Evolutionary conservation across 1,139 yeast genomes (phyloP), one percentile per base, ranked within the genome.

Genomic region (Yamadazyma oceani): DNA sequence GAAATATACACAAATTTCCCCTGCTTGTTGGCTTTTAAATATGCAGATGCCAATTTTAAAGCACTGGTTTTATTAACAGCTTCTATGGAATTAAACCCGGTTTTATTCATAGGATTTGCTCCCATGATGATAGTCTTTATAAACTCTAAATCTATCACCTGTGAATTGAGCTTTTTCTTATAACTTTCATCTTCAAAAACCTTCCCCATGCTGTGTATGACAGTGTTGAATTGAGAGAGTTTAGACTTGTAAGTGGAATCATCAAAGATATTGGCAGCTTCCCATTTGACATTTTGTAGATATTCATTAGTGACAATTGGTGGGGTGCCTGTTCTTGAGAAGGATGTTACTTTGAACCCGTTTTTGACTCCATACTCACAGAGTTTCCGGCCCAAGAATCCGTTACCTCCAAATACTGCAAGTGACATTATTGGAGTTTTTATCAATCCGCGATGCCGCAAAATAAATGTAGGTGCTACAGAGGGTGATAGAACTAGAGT

Each of bases 401-500:
- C 97, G 43, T 79, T 81, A 0, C 97, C 96, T 14, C 97, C 97
- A 50, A 89, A 78, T 0, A 88, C 86, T 7, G 86, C 78, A 36
- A 82, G 67, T 34, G 53, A 49, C 53, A 49, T 49, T 10, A 9
- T 17, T 23, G 17, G 14, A 25, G 25, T 16, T 31, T 21, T 16
- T 25, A 24, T 10, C 13, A 22, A 8, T 11, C 17, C 15, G 26
- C 14, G 23, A 28, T 4, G 5, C 16, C 17, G 21, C 32, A 13
- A 16, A 29, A 16, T 10, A 17, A 15, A 7, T n/a, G 6, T 19
- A 19, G 5, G 21, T 6, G 21, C 5, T 19, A 6, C 8, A 10
- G 23, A 9, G 24, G 19, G n/a, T 31, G 17, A 17, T 5, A 19
- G 21, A 19, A 19, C 8, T 5, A 19, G 21, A 19, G 21, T 6